Percentiles rank a stretch among this genome's conserved stretches.
phyloP scores from a whole-genome alignment of 495 filamentous ascomycete genomes.

The Penicillium roqueforti region DNA sequence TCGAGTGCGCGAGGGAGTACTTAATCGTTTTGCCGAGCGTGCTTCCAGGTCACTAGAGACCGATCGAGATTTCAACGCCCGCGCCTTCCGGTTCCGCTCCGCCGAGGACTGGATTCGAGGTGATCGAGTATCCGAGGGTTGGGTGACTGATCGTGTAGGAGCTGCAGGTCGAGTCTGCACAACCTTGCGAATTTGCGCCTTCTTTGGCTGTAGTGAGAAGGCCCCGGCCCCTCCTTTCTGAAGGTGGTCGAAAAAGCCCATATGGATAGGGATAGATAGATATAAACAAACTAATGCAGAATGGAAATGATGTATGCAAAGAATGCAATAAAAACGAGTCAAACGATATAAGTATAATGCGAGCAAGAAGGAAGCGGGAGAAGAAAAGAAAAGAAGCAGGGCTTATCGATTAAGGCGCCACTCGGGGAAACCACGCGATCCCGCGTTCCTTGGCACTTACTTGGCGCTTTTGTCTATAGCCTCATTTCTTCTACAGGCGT shows the following conservation, averaged over 20 bases:
- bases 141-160: constrained; percentile 29
- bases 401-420: constrained; percentile 31
- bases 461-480: neutral
- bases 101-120: constrained; percentile 22
- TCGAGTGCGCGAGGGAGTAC: constrained; percentile 34
- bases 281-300: constrained; percentile 24
- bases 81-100: constrained; percentile 28
- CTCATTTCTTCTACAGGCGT: neutral
- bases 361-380: constrained; percentile 5
- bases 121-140: constrained; percentile 20
- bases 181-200: constrained; percentile 47
- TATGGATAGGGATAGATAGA: constrained; percentile 19
- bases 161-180: constrained; percentile 37
- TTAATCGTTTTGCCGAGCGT: constrained; percentile 34
- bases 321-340: constrained; percentile 4
- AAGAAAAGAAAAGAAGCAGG: constrained; percentile 10
- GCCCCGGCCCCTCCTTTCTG: constrained; percentile 50
- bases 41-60: constrained; percentile 32
- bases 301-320: constrained; percentile 6
- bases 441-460: constrained; percentile 1
- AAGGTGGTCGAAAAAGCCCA: constrained; percentile 55
- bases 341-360: constrained; percentile 16
- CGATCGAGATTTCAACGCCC: constrained; percentile 29
- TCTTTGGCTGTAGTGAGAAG: constrained; percentile 49
- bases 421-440: constrained; percentile 21